phyloP scores from a whole-genome alignment of 768 basidiomycete species.

The Collybia nuda region DNA sequence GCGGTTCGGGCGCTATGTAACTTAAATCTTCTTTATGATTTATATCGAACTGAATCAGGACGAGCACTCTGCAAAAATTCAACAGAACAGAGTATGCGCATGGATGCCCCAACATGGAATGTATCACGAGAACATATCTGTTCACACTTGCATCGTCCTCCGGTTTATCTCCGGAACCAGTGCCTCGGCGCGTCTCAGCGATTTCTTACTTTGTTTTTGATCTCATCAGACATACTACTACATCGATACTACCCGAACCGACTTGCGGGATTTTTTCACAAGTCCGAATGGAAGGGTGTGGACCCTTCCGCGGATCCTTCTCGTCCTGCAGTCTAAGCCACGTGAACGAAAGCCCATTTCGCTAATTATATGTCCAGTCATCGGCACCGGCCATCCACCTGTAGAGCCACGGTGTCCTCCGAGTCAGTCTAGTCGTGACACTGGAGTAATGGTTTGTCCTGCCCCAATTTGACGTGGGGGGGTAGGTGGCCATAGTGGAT shows the following conservation, averaged over 20 bases:
- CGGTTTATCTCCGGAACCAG: conserved; percentile 48
- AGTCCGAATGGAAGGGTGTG: conserved; percentile 21
- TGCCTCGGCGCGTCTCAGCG: conserved; percentile 28
- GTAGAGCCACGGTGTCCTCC: background rate
- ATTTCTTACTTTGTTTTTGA: conserved; percentile 29
- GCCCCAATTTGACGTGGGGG: conserved; percentile 3
- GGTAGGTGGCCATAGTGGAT: too few species aligned
- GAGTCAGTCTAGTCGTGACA: conserved; percentile 2
- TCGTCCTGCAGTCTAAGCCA: conserved; percentile 19
- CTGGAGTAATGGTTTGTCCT: background rate
- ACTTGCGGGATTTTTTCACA: conserved; percentile 32
- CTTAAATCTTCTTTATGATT: conserved; percentile 36
- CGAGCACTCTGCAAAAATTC: conserved; percentile 27
- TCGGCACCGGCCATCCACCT: conserved; percentile 5
- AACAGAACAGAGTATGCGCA: conserved; percentile 18
- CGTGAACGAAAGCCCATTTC: conserved; percentile 19
- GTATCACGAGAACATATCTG: conserved; percentile 39
- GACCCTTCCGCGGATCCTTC: conserved; percentile 26
- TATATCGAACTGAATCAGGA: conserved; percentile 38
- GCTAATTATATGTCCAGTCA: conserved; percentile 5
- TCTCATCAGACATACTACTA: conserved; percentile 30
- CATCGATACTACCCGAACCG: conserved; percentile 17
- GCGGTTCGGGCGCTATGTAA: conserved; percentile 37
- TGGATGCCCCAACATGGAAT: conserved; percentile 28
- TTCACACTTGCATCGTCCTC: conserved; percentile 28